Evolutionary conservation across 768 basidiomycete species (phyloP).

Genomic region (Pisolithus albus): DNA sequence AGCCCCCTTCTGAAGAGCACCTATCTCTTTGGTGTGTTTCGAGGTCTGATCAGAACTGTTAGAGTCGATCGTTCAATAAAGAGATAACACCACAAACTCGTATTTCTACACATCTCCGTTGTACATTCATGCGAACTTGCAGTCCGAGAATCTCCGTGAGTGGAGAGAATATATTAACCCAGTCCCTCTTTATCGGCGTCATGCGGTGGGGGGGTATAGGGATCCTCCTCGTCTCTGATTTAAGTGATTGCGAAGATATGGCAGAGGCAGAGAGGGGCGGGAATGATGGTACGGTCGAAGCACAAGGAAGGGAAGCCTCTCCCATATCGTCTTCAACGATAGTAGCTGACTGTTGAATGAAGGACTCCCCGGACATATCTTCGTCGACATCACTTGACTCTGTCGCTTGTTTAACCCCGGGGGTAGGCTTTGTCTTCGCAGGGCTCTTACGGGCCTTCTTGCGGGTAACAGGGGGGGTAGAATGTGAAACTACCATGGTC

Average conservation of each 20-base stretch:
- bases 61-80: neutral
- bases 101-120: conserved; percentile 83
- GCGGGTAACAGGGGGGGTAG: conserved; percentile 22
- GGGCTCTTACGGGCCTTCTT: conserved; percentile 43
- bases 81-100: conserved; percentile 52
- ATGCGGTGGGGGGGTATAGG: conserved; percentile 94
- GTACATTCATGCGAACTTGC: conserved; percentile 96
- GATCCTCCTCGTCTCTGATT: conserved; percentile 83
- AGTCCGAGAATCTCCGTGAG: conserved; percentile 90
- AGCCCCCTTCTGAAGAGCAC: conserved; percentile 91
- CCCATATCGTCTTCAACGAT: conserved; percentile 12
- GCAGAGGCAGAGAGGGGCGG: conserved; percentile 50
- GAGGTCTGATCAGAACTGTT: conserved; percentile 58
- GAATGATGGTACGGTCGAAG: conserved; percentile 57
- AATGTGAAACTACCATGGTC: conserved; percentile 38
- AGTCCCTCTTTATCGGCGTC: conserved; percentile 95
- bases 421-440: conserved; percentile 31
- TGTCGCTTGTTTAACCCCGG: conserved; percentile 7
- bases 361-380: conserved; percentile 23
- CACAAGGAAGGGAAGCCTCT: conserved; percentile 40
- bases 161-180: conserved; percentile 92
- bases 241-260: conserved; percentile 45
- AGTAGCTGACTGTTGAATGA: conserved; percentile 1
- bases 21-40: conserved; percentile 87
- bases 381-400: conserved; percentile 22